Evolutionary conservation across 2,329 filamentous ascomycete genomes (phyloP), one percentile per base, ranked within the genome.

Genomic region (Fusarium guadeloupense): DNA sequence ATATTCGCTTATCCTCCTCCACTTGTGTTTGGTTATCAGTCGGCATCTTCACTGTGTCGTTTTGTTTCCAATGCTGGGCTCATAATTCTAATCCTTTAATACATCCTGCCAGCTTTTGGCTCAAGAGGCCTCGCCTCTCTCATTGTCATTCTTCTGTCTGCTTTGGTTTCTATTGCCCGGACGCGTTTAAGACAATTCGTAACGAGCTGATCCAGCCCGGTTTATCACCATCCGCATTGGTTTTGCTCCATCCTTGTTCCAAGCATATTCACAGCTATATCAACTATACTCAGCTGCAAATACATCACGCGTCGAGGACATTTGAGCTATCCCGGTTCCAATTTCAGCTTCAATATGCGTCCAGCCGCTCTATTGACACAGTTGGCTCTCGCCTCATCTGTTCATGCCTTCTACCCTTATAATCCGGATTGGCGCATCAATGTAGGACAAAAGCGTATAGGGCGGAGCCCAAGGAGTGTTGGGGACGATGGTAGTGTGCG

Each of bases 341-440:
- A 23, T 37, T 40, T 33, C 13, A 47, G 39, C 44, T 60, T 31
- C 73, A 74, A 63, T 58, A 84, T 84, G 81, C 76, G 75, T 61
- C 68, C 75, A 43, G 62, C 69, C 48, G 59, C 71, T 37, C 45
- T 77, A 55, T 64, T 84, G 37, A 67, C 80, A 55, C 79, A 80
- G 68, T 70, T 85, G 69, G 77, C 80, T 64, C 69, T 85, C 74
- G 74, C 77, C 49, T 74, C 78, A 33, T 71, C 76, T 43, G 75
- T 76, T 49, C 71, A 78, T 46, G 83, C 83, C 46, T 83, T 85
- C 69, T 81, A 73, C 42, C 79, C 79, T 5, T 83, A 77, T 68
- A 70, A 68, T 19, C 80, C 81, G 9, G 52, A 54, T 49, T 78
- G 76, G 76, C 62, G 69, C 40, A 49, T 69, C 40, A 69, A 75